Evolutionary conservation across 768 basidiomycete genomes (phyloP), one percentile per base, ranked within the genome.

Genomic region (Boletus vinaceobasis): DNA sequence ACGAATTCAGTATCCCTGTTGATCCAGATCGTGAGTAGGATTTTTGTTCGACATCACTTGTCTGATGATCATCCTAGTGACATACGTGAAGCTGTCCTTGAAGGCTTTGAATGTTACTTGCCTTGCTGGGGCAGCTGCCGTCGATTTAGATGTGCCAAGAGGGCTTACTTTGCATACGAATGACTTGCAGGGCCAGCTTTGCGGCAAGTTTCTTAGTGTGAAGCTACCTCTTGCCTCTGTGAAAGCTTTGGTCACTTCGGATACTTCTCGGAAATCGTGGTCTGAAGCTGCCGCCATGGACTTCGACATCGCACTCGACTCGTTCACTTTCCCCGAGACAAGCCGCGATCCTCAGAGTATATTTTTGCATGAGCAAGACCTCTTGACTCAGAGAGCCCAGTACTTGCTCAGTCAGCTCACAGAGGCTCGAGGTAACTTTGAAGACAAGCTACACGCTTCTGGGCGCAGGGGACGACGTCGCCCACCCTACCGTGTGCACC

Each of bases 1-100:
- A 74, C 3, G 85, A 85, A 43, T 89, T 84, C 62, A 65, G 77
- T 31, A 74, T 85, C 7, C 77, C 78, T 27, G 56, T 79, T 9
- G 87, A 89, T 61, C 90, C 92, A 13, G 96, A 98, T 72, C 80
- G 93, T 91, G 61, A 62, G 83, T 66, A 23, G 11, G 15, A 53
- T 23, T 47, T 46, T 33, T 43, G 13, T 51, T 51, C 10, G 29
- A 21, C 11, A 32, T 45, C n/a, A 29, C 46, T 44, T 17, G 42
- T 50, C 48, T 53, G 37, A 61, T 50, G 42, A 51, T 60, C 37
- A 47, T 43, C 50, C 46, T 35, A 96, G 94, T 93, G 33, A 97
- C 94, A 0, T 92, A 96, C 63, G 70, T 93, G 62, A 93, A 89
- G 56, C 64, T 95, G 21, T 71, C 78, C 0, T 32, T 92, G 31